Base-by-base conservation (phyloP, 345 rosid genomes). In the Pelargonium nanum region DNA sequence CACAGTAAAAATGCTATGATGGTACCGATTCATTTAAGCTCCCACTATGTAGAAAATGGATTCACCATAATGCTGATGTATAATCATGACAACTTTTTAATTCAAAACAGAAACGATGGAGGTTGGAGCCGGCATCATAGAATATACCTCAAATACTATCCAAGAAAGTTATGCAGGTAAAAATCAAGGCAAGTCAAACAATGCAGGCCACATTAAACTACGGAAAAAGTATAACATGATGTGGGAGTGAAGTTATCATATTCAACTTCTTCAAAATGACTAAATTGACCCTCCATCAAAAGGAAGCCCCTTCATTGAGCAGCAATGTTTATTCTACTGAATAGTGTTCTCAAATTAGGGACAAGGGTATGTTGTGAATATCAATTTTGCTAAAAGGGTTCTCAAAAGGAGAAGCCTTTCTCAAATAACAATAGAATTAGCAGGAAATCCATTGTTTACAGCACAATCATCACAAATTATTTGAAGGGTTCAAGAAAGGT, bases 131-230 rank as follows among this genome's bases (percentile, higher is more conserved):
- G 10, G 9, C 40, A 30, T 30, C 40, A 5, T 30, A 30, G 6
- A 12, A 30, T 30, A 30, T 30, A 30, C 9, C 9, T 30, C 40
- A 30, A 30, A 30, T 30, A 12, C 9, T 30, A 30, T 30, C 40
- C 9, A 30, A 3, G 40, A 6, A 30, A 30, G 10, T 1, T 30
- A 30, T 30, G 10, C 40, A 5, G 10, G 6, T 55, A 72, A 57
- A 63, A 63, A 45, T 25, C 19, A 62, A 62, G 34, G 28, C 34
- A 67, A 67, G 65, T 59, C 68, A 63, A 34, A 60, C 44, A 68
- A 57, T 64, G 68, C 53, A 72, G 58, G 24, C n/a, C 44, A 28
- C 51, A 44, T 54, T 55, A 21, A 55, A 61, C 32, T 62, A 45
- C 23, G 61, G 55, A 24, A 24, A 28, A 58, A 67, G 58, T 55